Evolutionary conservation across 2,329 filamentous ascomycete species (phyloP).

Genomic region (Acrocalymma vagum): DNA sequence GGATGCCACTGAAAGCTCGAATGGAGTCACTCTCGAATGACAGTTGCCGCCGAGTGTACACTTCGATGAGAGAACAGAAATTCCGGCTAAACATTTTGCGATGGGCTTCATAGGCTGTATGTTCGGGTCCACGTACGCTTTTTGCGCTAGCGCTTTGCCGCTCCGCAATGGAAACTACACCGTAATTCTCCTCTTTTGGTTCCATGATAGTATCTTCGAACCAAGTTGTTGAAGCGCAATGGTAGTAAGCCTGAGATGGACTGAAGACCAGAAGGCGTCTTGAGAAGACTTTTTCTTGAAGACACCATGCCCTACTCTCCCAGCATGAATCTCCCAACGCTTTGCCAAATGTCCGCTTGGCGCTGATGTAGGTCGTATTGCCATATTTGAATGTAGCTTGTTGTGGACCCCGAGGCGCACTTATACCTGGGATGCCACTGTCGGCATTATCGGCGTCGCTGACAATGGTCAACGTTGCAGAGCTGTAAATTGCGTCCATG

Average conservation of each 20-base stretch:
- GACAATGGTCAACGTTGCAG: constrained; percentile 14
- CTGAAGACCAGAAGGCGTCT: constrained; percentile 9
- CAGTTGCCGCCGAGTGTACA: constrained; percentile 7
- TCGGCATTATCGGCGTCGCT: constrained; percentile 9
- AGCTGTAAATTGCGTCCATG: constrained; percentile 18
- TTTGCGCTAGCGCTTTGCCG: not conserved
- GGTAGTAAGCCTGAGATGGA: constrained; percentile 1
- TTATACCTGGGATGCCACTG: constrained; percentile 11
- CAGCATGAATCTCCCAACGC: constrained; percentile 4
- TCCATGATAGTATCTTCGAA: constrained; percentile 10
- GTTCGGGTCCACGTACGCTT: not conserved
- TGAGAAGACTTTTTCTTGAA: constrained; percentile 16
- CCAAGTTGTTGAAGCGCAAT: constrained; percentile 4
- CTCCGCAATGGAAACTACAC: constrained; percentile 2
- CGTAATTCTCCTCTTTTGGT: not conserved
- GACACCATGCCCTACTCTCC: constrained; percentile 14
- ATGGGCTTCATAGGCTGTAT: constrained; percentile 1
- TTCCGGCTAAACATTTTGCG: constrained; percentile 1
- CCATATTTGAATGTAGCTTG: constrained; percentile 4
- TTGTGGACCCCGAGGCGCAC: not conserved
- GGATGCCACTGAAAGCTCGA: constrained; percentile 10
- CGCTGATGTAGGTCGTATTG: constrained; percentile 2
- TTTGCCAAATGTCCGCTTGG: constrained; percentile 2
- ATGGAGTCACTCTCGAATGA: constrained; percentile 10
- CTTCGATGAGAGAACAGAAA: not conserved